A percentile compares a stretch with the other conserved stretches of the same genome.
phyloP scores from a whole-genome alignment of 2,329 filamentous ascomycete genomes.

The Penicillium sp. region DNA sequence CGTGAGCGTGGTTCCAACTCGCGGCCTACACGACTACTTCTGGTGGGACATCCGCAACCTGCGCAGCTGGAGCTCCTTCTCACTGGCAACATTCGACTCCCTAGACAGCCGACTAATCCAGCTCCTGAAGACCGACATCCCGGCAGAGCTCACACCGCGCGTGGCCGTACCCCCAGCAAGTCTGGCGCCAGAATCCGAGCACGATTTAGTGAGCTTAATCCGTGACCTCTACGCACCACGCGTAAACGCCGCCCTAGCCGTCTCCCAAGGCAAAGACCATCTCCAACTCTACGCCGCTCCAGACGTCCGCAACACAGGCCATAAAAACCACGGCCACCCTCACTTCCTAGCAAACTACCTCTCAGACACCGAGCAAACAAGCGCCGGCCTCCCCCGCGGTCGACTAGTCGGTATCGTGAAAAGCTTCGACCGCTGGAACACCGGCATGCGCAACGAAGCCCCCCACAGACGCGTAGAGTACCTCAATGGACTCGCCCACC shows the following conservation, averaged over 20 bases:
- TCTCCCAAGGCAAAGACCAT: conserved; percentile 69
- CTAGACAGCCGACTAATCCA: conserved; percentile 67
- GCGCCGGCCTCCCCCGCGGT: conserved; percentile 53
- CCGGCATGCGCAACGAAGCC: conserved; percentile 82
- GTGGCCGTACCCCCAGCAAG: conserved; percentile 45
- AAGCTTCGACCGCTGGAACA: conserved; percentile 92
- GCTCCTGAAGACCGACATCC: conserved; percentile 69
- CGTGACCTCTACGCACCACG: conserved; percentile 78
- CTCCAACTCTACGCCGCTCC: conserved; percentile 47
- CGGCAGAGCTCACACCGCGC: conserved; percentile 40
- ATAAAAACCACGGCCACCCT: conserved; percentile 47
- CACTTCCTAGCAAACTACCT: conserved; percentile 56
- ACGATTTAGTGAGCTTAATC: conserved; percentile 72
- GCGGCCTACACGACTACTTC: conserved; percentile 75
- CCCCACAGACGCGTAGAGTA: conserved; percentile 87
- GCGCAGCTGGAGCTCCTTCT: conserved; percentile 80
- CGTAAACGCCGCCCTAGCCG: conserved; percentile 77
- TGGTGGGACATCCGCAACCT: conserved; percentile 96
- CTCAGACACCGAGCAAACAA: conserved; percentile 51
- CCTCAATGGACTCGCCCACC: conserved; percentile 77
- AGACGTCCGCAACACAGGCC: conserved; percentile 35
- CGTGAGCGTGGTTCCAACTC: conserved; percentile 65
- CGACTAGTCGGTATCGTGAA: conserved; percentile 84
- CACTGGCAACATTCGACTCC: conserved; percentile 65
- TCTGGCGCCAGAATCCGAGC: conserved; percentile 75